Conservation (phyloP, 2,329 filamentous ascomycete genomes). For the Didymella keratinophila region DNA sequence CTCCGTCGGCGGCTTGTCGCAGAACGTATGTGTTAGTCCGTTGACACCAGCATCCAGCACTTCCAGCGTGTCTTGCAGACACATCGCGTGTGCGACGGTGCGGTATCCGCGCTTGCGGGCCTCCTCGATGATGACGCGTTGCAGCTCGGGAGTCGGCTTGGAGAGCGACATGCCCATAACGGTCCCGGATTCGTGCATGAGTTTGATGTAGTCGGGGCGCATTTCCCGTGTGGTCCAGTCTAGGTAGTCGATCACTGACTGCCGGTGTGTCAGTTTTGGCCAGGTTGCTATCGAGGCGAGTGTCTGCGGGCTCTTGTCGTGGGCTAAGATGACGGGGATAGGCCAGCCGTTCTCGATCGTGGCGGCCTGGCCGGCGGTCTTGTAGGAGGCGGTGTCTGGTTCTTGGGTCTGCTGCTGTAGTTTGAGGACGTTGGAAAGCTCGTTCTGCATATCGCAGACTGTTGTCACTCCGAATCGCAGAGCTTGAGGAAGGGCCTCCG, state of each 20-base stretch:
- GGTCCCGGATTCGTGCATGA: slow-evolving; percentile 60
- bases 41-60: slow-evolving; percentile 54
- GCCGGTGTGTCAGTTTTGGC: slow-evolving; percentile 55
- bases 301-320: slow-evolving; percentile 49
- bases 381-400: slow-evolving; percentile 57
- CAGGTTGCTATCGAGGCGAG: slow-evolving; percentile 54
- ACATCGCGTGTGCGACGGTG: slow-evolving; percentile 53
- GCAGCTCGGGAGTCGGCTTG: slow-evolving; percentile 55
- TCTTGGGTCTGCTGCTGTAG: slow-evolving; percentile 39
- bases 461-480: slow-evolving; percentile 62
- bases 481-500: slow-evolving; percentile 53
- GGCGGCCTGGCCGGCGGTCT: slow-evolving; percentile 58
- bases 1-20: slow-evolving; percentile 50
- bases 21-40: slow-evolving; percentile 56
- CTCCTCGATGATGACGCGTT: slow-evolving; percentile 55
- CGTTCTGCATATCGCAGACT: slow-evolving; percentile 60
- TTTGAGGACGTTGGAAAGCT: slow-evolving; percentile 39
- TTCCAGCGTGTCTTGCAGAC: slow-evolving; percentile 52
- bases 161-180: slow-evolving; percentile 49
- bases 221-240: slow-evolving; percentile 51
- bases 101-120: slow-evolving; percentile 48
- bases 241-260: slow-evolving; percentile 55
- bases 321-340: slow-evolving; percentile 52
- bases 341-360: slow-evolving; percentile 64
- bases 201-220: slow-evolving; percentile 59